Evolutionary conservation across 306 rosid genomes (phyloP), one percentile per base, ranked within the genome.

Genomic region (Bauhinia variegata): DNA sequence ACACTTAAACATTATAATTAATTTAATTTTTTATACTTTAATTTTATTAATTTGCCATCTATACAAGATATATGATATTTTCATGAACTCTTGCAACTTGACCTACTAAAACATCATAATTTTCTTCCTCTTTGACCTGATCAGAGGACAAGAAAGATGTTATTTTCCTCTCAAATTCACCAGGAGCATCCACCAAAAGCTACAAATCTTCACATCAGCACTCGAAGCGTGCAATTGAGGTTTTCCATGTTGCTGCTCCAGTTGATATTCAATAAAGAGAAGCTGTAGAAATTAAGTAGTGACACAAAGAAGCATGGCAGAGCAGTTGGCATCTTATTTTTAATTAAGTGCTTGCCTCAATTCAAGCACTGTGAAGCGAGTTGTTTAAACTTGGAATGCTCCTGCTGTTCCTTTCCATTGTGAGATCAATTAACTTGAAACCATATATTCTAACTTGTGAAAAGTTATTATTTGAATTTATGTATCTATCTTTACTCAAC

Each of bases 141-240:
- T 4, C 62, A 60, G 72, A 38, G 17, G 37, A 44, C 48, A 54
- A 65, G 55, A 75, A 17, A 71, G 86, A 81, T 55, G 15, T 61
- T 0, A 62, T 72, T 72, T 79, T 69, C 53, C 74, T 82, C 4
- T 79, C 78, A 49, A 62, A 70, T 52, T 64, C 82, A 54, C 79
- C 78, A 10, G 54, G 78, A 60, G 87, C 87, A 52, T 54, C 74
- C 11, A n/a, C n/a, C 72, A 72, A 33, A 82, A 66, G 34, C 83
- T 85, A 30, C 65, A 77, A 17, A 71, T 82, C 60, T 62, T 71
- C 63, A 23, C 41, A 2, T 82, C 82, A n/a, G 87, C 82, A 66
- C 76, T 82, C 8, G 79, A 77, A 74, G 77, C 85, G 10, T 84
- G 81, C 65, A n/a, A 54, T 11, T 2, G 77, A 77, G 8, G 85